Evolutionary conservation across 768 basidiomycete genomes (phyloP).

Genomic region (Mycena vitilis): DNA sequence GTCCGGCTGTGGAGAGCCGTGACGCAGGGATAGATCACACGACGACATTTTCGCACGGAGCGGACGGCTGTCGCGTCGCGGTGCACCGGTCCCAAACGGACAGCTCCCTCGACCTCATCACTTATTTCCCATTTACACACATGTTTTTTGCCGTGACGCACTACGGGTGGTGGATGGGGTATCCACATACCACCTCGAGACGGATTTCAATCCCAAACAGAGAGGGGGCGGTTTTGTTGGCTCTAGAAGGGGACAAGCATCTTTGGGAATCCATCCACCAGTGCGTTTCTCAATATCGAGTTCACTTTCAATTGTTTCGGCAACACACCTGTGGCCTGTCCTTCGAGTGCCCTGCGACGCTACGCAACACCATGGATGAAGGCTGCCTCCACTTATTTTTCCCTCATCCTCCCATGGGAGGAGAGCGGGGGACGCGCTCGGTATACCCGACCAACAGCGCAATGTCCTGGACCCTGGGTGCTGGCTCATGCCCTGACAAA

Average conservation of each 20-base stretch:
- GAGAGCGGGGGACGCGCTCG: neutral
- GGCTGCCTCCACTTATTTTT: neutral
- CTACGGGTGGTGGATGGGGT: neutral
- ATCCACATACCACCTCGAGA: neutral
- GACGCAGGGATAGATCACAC: neutral
- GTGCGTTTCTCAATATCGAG: neutral
- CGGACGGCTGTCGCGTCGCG: neutral
- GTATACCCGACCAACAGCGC: neutral
- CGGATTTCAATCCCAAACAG: neutral
- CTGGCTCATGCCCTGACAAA: no score
- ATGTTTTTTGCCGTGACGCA: neutral
- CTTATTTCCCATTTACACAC: neutral
- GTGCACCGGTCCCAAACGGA: neutral
- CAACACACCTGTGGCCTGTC: neutral
- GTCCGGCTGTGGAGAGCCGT: no score
- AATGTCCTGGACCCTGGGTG: neutral
- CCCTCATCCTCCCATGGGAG: neutral
- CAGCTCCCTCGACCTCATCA: neutral
- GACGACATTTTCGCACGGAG: neutral
- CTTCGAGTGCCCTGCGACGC: neutral
- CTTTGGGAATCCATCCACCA: neutral
- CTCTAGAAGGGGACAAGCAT: neutral
- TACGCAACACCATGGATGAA: neutral
- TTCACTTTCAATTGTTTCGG: neutral
- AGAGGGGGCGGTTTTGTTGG: no score